Evolutionary conservation across 2,329 filamentous ascomycete species (phyloP).

Genomic region (Xylaria sp.): DNA sequence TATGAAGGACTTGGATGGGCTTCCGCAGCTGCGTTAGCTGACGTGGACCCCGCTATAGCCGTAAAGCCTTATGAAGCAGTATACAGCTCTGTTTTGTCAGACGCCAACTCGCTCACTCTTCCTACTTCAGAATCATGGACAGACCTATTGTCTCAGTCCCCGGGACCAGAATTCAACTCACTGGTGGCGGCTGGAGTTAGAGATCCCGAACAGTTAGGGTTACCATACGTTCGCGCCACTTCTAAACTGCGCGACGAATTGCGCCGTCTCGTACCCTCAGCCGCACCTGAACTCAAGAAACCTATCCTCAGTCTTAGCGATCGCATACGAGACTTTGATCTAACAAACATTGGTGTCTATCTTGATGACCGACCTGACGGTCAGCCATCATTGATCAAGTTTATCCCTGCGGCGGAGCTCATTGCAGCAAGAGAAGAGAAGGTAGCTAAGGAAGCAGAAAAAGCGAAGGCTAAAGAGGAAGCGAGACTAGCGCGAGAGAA

Average conservation of each 20-base stretch:
- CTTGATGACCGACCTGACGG: constrained; percentile 81
- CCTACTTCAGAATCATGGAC: constrained; percentile 57
- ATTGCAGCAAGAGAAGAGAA: constrained; percentile 70
- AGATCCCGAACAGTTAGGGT: constrained; percentile 64
- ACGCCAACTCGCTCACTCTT: constrained; percentile 61
- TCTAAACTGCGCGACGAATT: constrained; percentile 72
- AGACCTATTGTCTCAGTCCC: constrained; percentile 56
- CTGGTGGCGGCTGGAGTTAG: constrained; percentile 58
- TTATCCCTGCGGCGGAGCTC: constrained; percentile 67
- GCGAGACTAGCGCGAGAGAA: constrained; percentile 62
- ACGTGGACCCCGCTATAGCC: constrained; percentile 58
- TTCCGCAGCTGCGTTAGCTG: constrained; percentile 52
- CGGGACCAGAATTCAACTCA: constrained; percentile 59
- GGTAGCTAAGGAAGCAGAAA: constrained; percentile 70
- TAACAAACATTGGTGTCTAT: constrained; percentile 86
- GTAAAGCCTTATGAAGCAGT: constrained; percentile 61
- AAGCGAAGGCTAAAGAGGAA: constrained; percentile 66
- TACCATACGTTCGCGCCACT: constrained; percentile 66
- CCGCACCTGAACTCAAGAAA: constrained; percentile 68
- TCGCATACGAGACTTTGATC: constrained; percentile 79
- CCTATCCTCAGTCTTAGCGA: constrained; percentile 82
- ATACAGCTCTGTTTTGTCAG: constrained; percentile 58
- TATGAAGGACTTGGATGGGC: constrained; percentile 69
- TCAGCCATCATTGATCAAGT: constrained; percentile 78
- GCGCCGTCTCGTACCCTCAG: constrained; percentile 62